Evolutionary conservation across 2,329 filamentous ascomycete species (phyloP).

Genomic region (Penicillium sp.): DNA sequence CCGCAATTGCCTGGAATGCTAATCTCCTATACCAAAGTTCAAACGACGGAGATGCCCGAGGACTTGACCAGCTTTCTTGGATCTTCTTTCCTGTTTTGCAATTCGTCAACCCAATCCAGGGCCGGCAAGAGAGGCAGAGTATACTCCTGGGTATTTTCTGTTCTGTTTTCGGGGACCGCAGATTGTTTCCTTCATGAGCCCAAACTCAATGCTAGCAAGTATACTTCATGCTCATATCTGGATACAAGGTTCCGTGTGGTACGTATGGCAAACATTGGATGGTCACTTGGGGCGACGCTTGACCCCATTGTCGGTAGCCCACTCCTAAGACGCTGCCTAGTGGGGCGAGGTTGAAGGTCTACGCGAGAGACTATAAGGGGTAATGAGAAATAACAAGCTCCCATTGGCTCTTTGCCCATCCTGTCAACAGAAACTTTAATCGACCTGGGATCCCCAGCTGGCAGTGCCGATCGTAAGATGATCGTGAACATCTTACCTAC

Average conservation of each 20-base stretch:
- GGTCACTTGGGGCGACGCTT: conserved; percentile 14
- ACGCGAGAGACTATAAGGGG: not conserved
- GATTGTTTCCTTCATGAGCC: not conserved
- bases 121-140: not conserved
- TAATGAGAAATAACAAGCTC: not conserved
- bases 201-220: not conserved
- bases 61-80: not conserved
- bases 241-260: conserved; percentile 22
- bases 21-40: not conserved
- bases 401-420: conserved; percentile 9
- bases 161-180: not conserved
- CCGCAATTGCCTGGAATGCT: not conserved
- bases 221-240: conserved; percentile 1
- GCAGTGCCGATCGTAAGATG: conserved; percentile 10
- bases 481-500: conserved; percentile 5
- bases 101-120: not conserved
- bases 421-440: conserved; percentile 14
- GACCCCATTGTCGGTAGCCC: conserved; percentile 9
- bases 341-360: not conserved
- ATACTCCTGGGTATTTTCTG: not conserved
- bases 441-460: conserved; percentile 9
- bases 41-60: not conserved
- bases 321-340: conserved; percentile 5
- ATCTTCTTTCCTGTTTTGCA: not conserved
- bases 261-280: conserved; percentile 20